phyloP scores from a whole-genome alignment of 1,284 basidiomycete genomes.

The Prillingera fragicola region DNA sequence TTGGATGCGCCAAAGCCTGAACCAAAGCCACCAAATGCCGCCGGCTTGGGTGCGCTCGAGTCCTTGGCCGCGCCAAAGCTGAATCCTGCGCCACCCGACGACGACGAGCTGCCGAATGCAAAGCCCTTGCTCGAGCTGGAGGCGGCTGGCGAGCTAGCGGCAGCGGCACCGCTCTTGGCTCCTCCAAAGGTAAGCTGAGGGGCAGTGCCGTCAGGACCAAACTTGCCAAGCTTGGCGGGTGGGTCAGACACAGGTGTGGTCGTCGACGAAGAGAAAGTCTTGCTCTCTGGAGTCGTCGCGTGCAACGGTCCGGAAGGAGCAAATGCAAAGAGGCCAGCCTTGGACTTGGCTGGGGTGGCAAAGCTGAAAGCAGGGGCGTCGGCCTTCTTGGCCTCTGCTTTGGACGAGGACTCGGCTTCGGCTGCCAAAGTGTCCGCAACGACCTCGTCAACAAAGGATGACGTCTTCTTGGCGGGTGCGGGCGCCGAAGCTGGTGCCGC shows the following conservation, averaged over 20 bases:
- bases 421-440: constrained; percentile 33
- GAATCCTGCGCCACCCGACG: constrained; percentile 6
- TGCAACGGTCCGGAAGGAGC: constrained; percentile 36
- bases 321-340: constrained; percentile 32
- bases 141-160: no score
- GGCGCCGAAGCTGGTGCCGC: constrained; percentile 51
- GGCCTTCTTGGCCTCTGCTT: constrained; percentile 5
- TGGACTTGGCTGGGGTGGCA: constrained; percentile 3
- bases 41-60: background rate
- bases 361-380: constrained; percentile 23
- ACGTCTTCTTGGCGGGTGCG: constrained; percentile 37
- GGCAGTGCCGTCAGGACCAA: constrained; percentile 35
- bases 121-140: constrained; percentile 18
- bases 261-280: constrained; percentile 31
- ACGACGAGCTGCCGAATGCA: constrained; percentile 14
- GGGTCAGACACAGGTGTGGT: constrained; percentile 15
- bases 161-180: constrained; percentile 18
- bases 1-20: constrained; percentile 11
- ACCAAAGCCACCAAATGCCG: constrained; percentile 8
- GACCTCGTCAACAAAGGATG: constrained; percentile 30
- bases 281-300: constrained; percentile 32
- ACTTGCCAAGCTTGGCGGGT: constrained; percentile 38
- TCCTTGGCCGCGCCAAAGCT: constrained; percentile 9
- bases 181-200: constrained; percentile 37
- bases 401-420: constrained; percentile 14